Conservation (phyloP, 805 yeast genomes). For the Ogataea polymorpha region DNA sequence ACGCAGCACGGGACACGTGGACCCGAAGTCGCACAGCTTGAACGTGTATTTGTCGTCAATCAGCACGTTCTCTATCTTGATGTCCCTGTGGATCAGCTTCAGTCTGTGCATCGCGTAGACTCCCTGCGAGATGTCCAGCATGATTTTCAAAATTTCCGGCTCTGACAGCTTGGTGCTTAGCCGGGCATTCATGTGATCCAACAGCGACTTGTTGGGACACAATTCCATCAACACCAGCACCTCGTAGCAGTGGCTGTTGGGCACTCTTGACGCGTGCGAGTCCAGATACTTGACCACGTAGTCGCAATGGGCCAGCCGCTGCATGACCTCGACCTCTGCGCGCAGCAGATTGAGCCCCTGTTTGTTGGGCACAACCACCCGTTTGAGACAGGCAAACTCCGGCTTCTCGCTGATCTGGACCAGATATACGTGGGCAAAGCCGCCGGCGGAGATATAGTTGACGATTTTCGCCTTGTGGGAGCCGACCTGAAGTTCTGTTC, state of each 20-base stretch:
- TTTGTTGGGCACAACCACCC: constrained; percentile 73
- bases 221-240: constrained; percentile 90
- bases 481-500: constrained; percentile 49
- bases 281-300: constrained; percentile 69
- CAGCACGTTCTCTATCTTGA: constrained; percentile 90
- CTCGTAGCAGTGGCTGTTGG: constrained; percentile 57
- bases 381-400: constrained; percentile 59
- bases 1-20: constrained; percentile 65
- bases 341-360: constrained; percentile 61
- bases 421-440: constrained; percentile 76
- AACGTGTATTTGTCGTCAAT: constrained; percentile 67
- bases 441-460: constrained; percentile 53
- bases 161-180: constrained; percentile 75
- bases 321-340: constrained; percentile 79
- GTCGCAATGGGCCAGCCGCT: constrained; percentile 51
- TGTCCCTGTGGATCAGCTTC: constrained; percentile 84
- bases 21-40: constrained; percentile 92
- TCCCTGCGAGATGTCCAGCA: constrained; percentile 78
- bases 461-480: constrained; percentile 43
- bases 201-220: constrained; percentile 80
- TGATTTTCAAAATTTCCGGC: constrained; percentile 73
- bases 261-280: constrained; percentile 67
- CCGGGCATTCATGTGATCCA: constrained; percentile 88
- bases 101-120: constrained; percentile 80
- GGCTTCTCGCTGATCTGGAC: constrained; percentile 49